Conservation (phyloP, 1,139 yeast species). For the Hanseniaspora gamundiae region DNA sequence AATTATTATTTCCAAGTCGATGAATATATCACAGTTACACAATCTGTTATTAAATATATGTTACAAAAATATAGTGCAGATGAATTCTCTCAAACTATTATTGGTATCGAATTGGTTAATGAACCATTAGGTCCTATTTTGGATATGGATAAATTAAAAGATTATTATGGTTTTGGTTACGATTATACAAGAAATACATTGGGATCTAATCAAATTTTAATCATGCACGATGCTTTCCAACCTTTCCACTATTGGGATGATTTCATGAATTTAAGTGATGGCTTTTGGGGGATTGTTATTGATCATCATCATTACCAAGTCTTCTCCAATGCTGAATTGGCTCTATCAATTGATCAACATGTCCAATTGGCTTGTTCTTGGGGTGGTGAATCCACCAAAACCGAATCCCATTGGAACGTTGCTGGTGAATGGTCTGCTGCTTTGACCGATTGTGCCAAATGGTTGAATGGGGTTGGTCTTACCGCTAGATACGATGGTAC, state of each 20-base stretch:
- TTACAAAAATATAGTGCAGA: constrained; percentile 54
- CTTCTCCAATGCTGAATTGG: constrained; percentile 34
- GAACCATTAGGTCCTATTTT: constrained; percentile 46
- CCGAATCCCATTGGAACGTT: constrained; percentile 44
- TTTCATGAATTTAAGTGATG: constrained; percentile 25
- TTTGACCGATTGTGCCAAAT: constrained; percentile 51
- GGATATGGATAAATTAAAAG: constrained; percentile 28
- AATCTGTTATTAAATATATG: constrained; percentile 32
- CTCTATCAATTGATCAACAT: constrained; percentile 47
- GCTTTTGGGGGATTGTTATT: constrained; percentile 31
- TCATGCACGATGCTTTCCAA: constrained; percentile 50
- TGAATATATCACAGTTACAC: constrained; percentile 31
- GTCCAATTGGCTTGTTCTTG: constrained; percentile 48
- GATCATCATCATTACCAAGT: constrained; percentile 58
- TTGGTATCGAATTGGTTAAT: constrained; percentile 53
- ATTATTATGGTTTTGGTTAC: constrained; percentile 28
- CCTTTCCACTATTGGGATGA: constrained; percentile 39
- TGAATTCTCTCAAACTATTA: constrained; percentile 38
- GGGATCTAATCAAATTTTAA: constrained; percentile 29
- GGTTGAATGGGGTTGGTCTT: constrained; percentile 50
- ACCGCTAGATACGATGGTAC: constrained; percentile 51
- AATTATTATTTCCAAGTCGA: constrained; percentile 28
- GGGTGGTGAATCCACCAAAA: constrained; percentile 34
- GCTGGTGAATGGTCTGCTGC: constrained; percentile 61
- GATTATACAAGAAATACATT: constrained; percentile 30